A percentile compares a stretch with the other conserved stretches of the same genome.
These are phyloP conservation scores for Cardamine resedifolia DNA, from an alignment of 345 rosid species.

Conservation along the genomic window DNA sequence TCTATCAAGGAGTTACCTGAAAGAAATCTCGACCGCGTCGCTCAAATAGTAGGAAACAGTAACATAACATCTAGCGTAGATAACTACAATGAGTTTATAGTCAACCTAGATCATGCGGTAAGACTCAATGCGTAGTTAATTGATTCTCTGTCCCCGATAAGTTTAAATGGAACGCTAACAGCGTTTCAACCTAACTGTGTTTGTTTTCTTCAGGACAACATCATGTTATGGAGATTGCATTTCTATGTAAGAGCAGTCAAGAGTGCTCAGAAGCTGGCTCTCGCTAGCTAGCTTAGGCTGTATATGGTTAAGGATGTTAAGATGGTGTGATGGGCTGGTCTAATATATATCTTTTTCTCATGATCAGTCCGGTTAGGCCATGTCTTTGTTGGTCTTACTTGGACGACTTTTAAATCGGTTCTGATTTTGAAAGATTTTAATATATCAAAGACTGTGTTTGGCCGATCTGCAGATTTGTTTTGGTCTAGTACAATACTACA, in stretches of 20 bases:
- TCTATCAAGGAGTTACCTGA: conserved; percentile 30
- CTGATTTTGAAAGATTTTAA: neutral
- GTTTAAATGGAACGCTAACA: neutral
- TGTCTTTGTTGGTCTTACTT: neutral
- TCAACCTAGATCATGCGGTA: conserved; percentile 32
- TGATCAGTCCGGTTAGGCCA: neutral
- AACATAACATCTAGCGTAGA: neutral
- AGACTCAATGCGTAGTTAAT: neutral
- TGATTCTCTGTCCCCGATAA: neutral
- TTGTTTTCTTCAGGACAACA: conserved; percentile 23
- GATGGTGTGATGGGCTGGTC: neutral
- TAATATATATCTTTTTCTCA: neutral
- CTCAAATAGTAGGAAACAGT: conserved; percentile 1
- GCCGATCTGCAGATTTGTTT: neutral
- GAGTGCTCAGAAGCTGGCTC: conserved; percentile 21
- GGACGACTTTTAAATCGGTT: neutral
- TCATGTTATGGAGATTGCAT: conserved; percentile 33
- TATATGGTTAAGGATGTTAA: neutral
- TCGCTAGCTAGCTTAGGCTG: conserved; percentile 8
- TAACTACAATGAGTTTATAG: conserved; percentile 11
- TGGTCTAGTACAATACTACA: neutral
- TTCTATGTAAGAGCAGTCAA: conserved; percentile 31
- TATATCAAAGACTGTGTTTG: neutral
- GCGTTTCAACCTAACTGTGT: neutral
- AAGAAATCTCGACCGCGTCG: neutral